Evolutionary conservation across 2,329 filamentous ascomycete genomes (phyloP), one percentile per base, ranked within the genome.

Genomic region (Epichloe sibirici): DNA sequence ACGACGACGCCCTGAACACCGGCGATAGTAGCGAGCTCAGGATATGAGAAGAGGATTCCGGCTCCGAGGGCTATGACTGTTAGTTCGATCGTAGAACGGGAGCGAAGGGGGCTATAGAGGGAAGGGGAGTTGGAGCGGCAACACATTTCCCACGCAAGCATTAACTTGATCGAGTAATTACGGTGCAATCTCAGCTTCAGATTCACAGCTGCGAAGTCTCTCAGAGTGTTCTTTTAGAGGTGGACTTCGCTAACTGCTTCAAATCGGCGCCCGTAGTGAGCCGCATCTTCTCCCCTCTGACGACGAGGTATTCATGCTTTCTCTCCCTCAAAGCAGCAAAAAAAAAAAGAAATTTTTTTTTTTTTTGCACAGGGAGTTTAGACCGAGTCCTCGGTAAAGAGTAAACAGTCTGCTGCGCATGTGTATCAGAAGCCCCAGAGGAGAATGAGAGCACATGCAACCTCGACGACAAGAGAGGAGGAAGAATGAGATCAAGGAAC

Each of bases 81-180:
- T 69, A 78, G 74, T 69, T 9, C 23, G 4, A 13, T 37, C 8
- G 11, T 13, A 40, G 25, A 56, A 23, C 57, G 60, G 62, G 51
- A 57, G 57, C 51, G 59, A 60, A 57, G 57, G 56, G 53, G 51
- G 57, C 59, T 59, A 57, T 45, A 57, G 49, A 53, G 56, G 57
- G 55, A 61, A 59, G 61, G 63, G 66, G 62, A 61, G 65, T 67
- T 69, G 73, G 81, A 88, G 86, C 86, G 87, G 87, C 87, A 90
- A 86, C 87, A 91, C 88, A 78, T 90, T 91, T 86, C 88, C 84
- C 88, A 91, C 88, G 88, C 88, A 93, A 93, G 88, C 85, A 90
- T 91, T 93, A 91, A 88, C 88, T 93, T 93, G 88, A 88, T 93
- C 88, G 87, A 91, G 87, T 91, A 83, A 82, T 86, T 76, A 90